These are phyloP conservation scores for Boletus tylopilopsis DNA, from an alignment of 768 basidiomycete genomes.

Conservation along the genomic window DNA sequence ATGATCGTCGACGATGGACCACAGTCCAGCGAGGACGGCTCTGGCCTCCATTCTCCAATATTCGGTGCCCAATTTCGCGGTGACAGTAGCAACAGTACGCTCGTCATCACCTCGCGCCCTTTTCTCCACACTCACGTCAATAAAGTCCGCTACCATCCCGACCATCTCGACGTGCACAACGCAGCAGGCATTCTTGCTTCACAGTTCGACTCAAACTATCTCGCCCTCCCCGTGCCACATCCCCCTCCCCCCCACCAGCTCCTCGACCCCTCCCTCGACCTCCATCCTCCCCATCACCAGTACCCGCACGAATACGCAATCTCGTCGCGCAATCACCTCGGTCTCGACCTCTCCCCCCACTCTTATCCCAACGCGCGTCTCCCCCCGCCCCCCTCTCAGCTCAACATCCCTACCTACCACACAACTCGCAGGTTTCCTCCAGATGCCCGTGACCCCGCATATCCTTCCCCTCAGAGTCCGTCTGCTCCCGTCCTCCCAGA, in stretches of 20 bases:
- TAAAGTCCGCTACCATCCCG: constrained; percentile 67
- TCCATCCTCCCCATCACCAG: constrained; percentile 33
- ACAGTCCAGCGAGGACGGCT: constrained; percentile 73
- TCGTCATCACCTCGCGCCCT: constrained; percentile 45
- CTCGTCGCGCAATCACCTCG: constrained; percentile 43
- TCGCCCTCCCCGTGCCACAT: constrained; percentile 33
- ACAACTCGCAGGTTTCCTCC: constrained; percentile 31
- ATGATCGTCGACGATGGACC: constrained; percentile 60
- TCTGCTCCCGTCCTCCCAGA: constrained; percentile 19
- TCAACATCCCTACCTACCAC: constrained; percentile 20
- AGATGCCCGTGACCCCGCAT: constrained; percentile 37
- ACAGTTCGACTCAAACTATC: constrained; percentile 47
- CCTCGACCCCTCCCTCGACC: constrained; percentile 43
- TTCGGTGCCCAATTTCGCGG: constrained; percentile 49
- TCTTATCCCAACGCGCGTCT: constrained; percentile 41
- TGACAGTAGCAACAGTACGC: constrained; percentile 40
- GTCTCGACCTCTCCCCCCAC: constrained; percentile 41
- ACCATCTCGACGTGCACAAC: constrained; percentile 44
- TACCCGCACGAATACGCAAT: constrained; percentile 39
- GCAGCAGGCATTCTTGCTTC: constrained; percentile 46
- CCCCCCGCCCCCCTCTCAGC: constrained; percentile 31
- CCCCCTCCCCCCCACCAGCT: constrained; percentile 26
- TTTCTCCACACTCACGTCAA: constrained; percentile 43
- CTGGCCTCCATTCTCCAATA: constrained; percentile 70
- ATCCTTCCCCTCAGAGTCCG: constrained; percentile 32